Percentiles rank a stretch among this genome's conserved stretches.
phyloP scores from a whole-genome alignment of 225 moss, liverwort and hornwort species.

The Antitrichia curtipendula region DNA sequence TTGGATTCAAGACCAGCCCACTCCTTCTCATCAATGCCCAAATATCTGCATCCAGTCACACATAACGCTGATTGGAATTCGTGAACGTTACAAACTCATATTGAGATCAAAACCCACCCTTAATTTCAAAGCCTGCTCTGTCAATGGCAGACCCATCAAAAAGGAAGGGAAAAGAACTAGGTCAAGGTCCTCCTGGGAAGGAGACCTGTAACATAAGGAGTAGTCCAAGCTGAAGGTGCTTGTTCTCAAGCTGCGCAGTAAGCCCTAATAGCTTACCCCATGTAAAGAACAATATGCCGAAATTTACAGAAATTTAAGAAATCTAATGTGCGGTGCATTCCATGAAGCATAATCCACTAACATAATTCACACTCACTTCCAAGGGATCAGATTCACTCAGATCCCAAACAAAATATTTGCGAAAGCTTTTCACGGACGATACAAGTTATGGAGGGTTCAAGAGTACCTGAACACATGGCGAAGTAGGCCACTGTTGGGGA shows the following conservation, averaged over 20 bases:
- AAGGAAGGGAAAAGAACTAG: no score
- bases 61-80: not conserved
- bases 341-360: not conserved
- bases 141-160: not conserved
- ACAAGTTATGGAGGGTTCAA: not conserved
- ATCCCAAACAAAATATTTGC: not conserved
- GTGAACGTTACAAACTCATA: not conserved
- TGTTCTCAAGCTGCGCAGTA: no score
- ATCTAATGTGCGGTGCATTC: not conserved
- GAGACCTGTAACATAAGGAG: no score
- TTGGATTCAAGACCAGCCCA: conserved; percentile 59
- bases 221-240: no score
- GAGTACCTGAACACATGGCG: conserved; percentile 7
- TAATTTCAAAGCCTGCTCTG: not conserved
- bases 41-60: conserved; percentile 31
- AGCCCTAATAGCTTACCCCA: not conserved
- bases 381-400: not conserved
- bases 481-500: conserved; percentile 10
- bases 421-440: not conserved
- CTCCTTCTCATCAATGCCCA: conserved; percentile 53
- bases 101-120: not conserved
- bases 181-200: not conserved
- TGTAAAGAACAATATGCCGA: not conserved
- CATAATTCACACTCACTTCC: not conserved
- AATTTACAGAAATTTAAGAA: not conserved